Base-by-base conservation (phyloP, 2,329 filamentous ascomycete genomes). In the Colletotrichum sp. region DNA sequence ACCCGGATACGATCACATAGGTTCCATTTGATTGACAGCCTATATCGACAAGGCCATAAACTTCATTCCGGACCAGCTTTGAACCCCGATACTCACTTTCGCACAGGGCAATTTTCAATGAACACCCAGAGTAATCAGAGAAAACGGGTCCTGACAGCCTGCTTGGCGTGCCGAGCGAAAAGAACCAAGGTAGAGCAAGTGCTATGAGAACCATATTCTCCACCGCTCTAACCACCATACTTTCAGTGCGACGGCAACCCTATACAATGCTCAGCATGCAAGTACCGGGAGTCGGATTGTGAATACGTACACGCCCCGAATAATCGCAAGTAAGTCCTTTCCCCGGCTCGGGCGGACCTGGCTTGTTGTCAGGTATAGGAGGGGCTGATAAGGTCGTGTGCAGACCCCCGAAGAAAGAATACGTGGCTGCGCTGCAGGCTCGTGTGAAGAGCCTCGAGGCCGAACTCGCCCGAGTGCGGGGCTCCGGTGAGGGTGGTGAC, bases 51-150 rank as follows among this genome's bases (percentile, higher is more conserved):
- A 5, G 36, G 16, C 36, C 36, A 18, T 44, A 0, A 18, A 44
- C 36, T 0, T 44, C 36, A 0, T 1, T 44, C 36, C 8, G 0
- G 1, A 1, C 16, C 36, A 44, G 16, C 0, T 44, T 0, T 1
- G 16, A 44, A 18, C 36, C 2, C 36, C 36, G 3, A 18, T 3
- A 18, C 2, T 39, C 36, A 18, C 8, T 18, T 0, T 1, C 0
- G 36, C 36, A 9, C 16, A 44, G 36, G 8, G 0, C 36, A 18
- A 44, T 44, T 1, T 18, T 2, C 36, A 1, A 44, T 18, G 36
- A 44, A 10, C 36, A 44, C 16, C 16, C 16, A 44, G 8, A 18
- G 0, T 44, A 44, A 44, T 10, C 36, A 18, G 16, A 44, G 36
- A 10, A 44, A 44, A 44, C 36, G 36, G 36, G 36, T 10, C 36